Conservation (phyloP, 208 protist species). For the Willaertia magna region DNA sequence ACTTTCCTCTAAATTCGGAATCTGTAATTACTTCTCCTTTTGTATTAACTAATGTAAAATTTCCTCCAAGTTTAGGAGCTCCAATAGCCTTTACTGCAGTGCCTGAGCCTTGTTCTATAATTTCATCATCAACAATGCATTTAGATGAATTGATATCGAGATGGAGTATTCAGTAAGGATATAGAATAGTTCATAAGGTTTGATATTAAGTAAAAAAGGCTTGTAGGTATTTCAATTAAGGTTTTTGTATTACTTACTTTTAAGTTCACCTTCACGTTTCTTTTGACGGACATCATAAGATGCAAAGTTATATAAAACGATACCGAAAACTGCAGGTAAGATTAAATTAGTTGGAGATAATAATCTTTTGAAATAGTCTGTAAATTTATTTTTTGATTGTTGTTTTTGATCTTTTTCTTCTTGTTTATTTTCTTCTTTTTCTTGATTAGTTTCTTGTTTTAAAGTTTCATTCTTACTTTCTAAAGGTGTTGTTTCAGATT, state of each 20-base stretch:
- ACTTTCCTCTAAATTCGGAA: conserved; percentile 52
- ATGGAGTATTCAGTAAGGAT: too few relatives aligned
- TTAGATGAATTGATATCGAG: too few relatives aligned
- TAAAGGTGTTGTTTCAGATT: too few relatives aligned
- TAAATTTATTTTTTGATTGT: too few relatives aligned
- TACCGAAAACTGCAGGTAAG: neutral
- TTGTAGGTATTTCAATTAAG: neutral
- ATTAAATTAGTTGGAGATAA: neutral
- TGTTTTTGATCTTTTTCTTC: too few relatives aligned
- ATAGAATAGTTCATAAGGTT: too few relatives aligned
- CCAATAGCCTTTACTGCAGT: neutral
- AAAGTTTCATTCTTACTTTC: too few relatives aligned
- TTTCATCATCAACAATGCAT: too few relatives aligned
- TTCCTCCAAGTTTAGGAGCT: neutral
- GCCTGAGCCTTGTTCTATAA: neutral
- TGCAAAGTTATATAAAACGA: neutral
- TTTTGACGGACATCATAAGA: neutral
- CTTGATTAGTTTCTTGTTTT: neutral
- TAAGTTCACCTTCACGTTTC: neutral
- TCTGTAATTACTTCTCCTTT: conserved; percentile 10
- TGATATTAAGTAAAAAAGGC: too few relatives aligned
- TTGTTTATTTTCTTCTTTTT: neutral
- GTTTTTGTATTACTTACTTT: neutral
- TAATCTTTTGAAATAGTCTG: neutral
- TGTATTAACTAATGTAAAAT: conserved; percentile 11